Conservation (phyloP, 2,329 filamentous ascomycete species). For the Penicillium brasilianum region DNA sequence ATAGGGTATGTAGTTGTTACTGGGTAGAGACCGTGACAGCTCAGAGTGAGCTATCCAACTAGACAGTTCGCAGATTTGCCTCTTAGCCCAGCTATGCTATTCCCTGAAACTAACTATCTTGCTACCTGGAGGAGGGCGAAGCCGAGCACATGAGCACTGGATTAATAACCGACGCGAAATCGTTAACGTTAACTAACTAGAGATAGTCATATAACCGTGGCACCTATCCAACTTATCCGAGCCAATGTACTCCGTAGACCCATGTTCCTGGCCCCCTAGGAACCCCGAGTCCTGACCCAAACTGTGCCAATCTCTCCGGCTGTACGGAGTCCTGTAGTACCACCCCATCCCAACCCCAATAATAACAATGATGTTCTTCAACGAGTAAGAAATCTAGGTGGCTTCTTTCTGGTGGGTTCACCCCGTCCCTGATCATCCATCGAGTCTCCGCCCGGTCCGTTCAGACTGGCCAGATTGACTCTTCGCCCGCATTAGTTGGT, state of each 20-base stretch:
- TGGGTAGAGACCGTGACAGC: slow-evolving; percentile 6
- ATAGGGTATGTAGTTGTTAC: background rate
- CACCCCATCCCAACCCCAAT: background rate
- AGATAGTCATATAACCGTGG: too few relatives aligned
- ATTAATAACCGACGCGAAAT: too few relatives aligned
- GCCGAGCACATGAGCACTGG: background rate
- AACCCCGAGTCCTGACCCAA: background rate
- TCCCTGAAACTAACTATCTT: background rate
- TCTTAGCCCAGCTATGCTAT: background rate
- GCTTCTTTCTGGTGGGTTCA: slow-evolving; percentile 14
- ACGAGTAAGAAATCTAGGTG: slow-evolving; percentile 9
- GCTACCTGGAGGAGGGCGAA: background rate
- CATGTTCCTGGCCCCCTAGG: background rate
- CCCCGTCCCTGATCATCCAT: slow-evolving; percentile 26
- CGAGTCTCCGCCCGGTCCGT: slow-evolving; percentile 2
- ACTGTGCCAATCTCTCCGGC: background rate
- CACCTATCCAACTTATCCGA: background rate
- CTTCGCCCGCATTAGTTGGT: background rate
- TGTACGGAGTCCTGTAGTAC: background rate
- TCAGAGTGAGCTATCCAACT: slow-evolving; percentile 16
- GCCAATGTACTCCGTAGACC: background rate
- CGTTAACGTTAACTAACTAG: too few relatives aligned
- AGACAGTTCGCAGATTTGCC: background rate
- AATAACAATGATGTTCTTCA: background rate
- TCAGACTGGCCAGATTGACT: slow-evolving; percentile 9